These are phyloP conservation scores for Euphrasia confusa DNA, from an alignment of 257 asterid species.

Conservation along the genomic window DNA sequence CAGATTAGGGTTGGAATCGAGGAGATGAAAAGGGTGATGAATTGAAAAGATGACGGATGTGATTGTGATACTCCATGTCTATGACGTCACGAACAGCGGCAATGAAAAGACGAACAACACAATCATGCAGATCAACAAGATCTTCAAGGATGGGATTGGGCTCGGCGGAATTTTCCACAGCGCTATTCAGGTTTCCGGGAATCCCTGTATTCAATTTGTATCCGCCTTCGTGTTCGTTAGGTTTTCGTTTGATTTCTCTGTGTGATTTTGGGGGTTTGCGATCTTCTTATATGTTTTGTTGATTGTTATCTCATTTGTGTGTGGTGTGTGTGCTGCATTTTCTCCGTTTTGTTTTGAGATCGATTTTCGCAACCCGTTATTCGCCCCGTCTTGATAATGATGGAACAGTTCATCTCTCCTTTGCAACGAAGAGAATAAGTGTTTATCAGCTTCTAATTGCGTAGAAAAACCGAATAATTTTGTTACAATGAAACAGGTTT, in stretches of 20 bases:
- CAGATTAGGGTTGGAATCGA: neutral
- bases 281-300: neutral
- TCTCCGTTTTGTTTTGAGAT: neutral
- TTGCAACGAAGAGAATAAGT: neutral
- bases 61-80: conserved; percentile 84
- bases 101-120: conserved; percentile 88
- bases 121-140: conserved; percentile 87
- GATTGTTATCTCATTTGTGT: too few species aligned
- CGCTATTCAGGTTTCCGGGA: conserved; percentile 24
- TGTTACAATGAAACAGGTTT: conserved; percentile 30
- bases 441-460: neutral
- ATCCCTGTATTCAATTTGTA: neutral
- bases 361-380: neutral
- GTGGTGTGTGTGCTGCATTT: neutral
- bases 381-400: neutral
- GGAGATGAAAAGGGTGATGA: neutral
- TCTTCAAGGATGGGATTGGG: conserved; percentile 98
- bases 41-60: conserved; percentile 27
- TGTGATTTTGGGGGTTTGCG: neutral
- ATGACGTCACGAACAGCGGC: conserved; percentile 92
- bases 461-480: neutral
- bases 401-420: too few species aligned
- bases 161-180: conserved; percentile 97
- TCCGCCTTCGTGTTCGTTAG: neutral
- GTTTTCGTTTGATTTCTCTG: neutral